Percentiles rank a stretch among this genome's conserved stretches.
Conservation (phyloP, 1,284 basidiomycete species). For the Pseudozyma sp. region DNA sequence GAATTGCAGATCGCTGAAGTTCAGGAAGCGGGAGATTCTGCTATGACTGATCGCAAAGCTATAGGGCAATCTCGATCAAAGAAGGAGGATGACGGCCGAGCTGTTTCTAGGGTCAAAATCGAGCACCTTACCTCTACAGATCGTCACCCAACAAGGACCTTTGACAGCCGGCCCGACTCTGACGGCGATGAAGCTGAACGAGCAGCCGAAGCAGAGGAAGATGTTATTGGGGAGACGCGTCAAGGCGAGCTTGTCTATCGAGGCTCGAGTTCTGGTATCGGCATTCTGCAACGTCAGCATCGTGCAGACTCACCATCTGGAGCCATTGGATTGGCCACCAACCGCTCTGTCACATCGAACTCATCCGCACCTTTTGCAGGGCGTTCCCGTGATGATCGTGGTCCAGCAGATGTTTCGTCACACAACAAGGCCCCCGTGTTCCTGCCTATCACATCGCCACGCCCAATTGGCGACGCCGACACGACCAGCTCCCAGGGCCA, state of each 20-base stretch:
- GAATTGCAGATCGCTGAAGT: slow-evolving; percentile 27
- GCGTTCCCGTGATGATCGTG: slow-evolving; percentile 23
- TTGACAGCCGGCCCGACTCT: slow-evolving; percentile 2
- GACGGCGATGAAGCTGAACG: slow-evolving; percentile 30
- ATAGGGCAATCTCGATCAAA: neutral
- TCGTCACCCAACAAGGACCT: slow-evolving; percentile 5
- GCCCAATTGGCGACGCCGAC: slow-evolving; percentile 22
- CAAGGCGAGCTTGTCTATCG: slow-evolving; percentile 58
- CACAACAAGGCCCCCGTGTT: slow-evolving; percentile 32
- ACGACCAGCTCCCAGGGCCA: slow-evolving; percentile 39
- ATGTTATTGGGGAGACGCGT: slow-evolving; percentile 48
- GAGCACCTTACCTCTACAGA: slow-evolving; percentile 23
- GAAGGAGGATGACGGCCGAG: neutral
- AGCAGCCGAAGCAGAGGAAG: slow-evolving; percentile 37
- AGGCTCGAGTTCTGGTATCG: slow-evolving; percentile 61
- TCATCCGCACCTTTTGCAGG: slow-evolving; percentile 30
- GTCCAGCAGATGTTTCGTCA: slow-evolving; percentile 1
- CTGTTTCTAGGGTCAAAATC: slow-evolving; percentile 29
- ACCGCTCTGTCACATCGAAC: slow-evolving; percentile 26
- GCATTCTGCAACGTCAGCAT: slow-evolving; percentile 54
- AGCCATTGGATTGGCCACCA: slow-evolving; percentile 5
- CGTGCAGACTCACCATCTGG: slow-evolving; percentile 36
- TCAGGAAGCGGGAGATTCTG: neutral
- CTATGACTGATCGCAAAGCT: neutral
- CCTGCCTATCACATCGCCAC: slow-evolving; percentile 41